Evolutionary conservation across 2,329 filamentous ascomycete species (phyloP).

Genomic region (Akanthomyces lecanii): DNA sequence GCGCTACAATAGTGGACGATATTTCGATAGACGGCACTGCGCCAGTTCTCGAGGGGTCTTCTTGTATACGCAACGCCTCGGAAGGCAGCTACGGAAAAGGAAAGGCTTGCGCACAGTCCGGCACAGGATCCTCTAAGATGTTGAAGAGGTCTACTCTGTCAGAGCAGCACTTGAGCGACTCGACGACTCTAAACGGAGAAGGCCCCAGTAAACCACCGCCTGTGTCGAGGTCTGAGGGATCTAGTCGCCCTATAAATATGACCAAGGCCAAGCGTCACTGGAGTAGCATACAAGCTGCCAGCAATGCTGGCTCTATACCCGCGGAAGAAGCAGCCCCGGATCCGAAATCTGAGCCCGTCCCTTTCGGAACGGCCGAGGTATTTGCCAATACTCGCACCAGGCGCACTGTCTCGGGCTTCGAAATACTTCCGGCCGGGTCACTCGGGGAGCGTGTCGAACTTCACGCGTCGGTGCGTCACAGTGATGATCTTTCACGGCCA

Average conservation of each 20-base stretch:
- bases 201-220: background rate
- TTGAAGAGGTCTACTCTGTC: constrained; percentile 7
- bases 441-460: constrained; percentile 12
- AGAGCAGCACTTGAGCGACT: constrained; percentile 7
- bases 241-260: background rate
- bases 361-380: constrained; percentile 4
- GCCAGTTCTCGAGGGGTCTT: background rate
- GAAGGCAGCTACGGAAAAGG: constrained; percentile 18
- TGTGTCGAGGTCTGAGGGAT: background rate
- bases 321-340: background rate
- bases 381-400: constrained; percentile 10
- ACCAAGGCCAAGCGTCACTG: background rate
- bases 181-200: background rate
- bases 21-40: background rate
- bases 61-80: background rate
- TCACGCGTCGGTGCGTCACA: background rate
- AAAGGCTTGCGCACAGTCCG: constrained; percentile 19
- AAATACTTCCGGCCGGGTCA: constrained; percentile 15
- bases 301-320: background rate
- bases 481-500: background rate
- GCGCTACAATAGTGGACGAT: constrained; percentile 24
- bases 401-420: constrained; percentile 13
- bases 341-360: background rate
- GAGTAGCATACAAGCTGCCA: background rate
- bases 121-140: background rate